These are phyloP conservation scores for Hordeum marinum DNA, from an alignment of 176 grass and related monocot species.

Conservation along the genomic window DNA sequence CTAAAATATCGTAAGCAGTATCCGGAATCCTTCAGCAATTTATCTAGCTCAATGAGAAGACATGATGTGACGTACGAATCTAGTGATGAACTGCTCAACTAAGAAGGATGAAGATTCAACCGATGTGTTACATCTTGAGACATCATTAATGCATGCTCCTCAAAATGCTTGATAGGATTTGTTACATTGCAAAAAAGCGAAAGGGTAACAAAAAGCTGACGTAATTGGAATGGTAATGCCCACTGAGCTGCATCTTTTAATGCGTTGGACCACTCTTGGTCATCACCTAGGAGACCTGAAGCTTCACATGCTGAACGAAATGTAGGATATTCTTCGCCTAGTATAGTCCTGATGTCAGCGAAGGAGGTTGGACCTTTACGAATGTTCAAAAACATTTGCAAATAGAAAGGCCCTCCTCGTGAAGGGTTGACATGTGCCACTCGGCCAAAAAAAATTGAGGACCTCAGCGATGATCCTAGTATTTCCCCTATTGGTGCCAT, in stretches of 20 bases:
- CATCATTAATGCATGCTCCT: not conserved
- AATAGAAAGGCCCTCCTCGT: not conserved
- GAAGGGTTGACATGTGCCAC: not conserved
- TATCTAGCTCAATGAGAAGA: not conserved
- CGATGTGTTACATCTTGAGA: not conserved
- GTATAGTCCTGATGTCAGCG: not conserved
- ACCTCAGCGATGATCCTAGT: not conserved
- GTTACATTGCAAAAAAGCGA: not conserved
- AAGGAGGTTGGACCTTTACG: not conserved
- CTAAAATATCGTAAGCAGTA: not conserved
- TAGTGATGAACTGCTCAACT: not conserved
- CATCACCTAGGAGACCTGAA: not conserved
- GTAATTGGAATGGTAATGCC: not conserved
- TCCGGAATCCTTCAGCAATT: not conserved
- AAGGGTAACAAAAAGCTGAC: not conserved
- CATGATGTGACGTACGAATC: not conserved
- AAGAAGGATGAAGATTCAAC: not conserved
- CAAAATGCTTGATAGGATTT: not conserved
- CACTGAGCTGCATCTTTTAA: not conserved
- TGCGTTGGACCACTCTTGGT: not conserved
- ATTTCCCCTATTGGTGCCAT: not conserved
- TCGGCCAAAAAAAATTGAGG: not conserved
- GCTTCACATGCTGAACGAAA: not conserved
- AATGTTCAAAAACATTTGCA: not conserved
- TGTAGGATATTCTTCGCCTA: not conserved